phyloP scores from a whole-genome alignment of 2,329 filamentous ascomycete species.

The Arthrobotrys pseudoclavata region DNA sequence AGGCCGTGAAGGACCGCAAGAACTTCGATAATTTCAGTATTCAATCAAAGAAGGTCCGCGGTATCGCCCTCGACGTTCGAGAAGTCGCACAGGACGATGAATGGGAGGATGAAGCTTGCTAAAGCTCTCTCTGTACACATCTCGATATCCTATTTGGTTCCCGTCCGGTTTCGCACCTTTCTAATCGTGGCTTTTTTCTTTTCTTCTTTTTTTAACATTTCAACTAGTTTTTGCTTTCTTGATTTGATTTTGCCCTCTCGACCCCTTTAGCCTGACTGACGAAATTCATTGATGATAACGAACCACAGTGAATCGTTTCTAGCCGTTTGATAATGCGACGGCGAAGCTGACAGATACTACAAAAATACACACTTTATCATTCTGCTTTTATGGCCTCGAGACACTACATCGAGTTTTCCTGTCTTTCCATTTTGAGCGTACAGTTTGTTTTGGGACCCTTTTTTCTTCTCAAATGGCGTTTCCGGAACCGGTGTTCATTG shows the following conservation, averaged over 20 bases:
- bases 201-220: conserved; percentile 1
- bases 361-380: conserved; percentile 9
- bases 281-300: conserved; percentile 60
- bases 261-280: conserved; percentile 35
- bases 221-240: neutral
- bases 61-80: conserved; percentile 30
- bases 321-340: conserved; percentile 41
- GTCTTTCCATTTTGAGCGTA: conserved; percentile 6
- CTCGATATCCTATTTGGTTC: conserved; percentile 18
- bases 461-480: conserved; percentile 31
- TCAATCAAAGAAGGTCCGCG: conserved; percentile 49
- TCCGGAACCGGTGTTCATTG: conserved; percentile 31
- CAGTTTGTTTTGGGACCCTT: neutral
- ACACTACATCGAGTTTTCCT: neutral
- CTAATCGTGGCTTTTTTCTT: neutral
- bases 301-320: conserved; percentile 59
- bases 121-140: neutral
- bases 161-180: neutral
- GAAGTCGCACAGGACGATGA: conserved; percentile 45
- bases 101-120: conserved; percentile 56
- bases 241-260: neutral
- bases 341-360: conserved; percentile 37
- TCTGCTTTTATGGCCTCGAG: neutral
- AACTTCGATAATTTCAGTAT: conserved; percentile 47
- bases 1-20: conserved; percentile 49